Base-by-base conservation (phyloP, 2,329 filamentous ascomycete genomes). In the Aspergillus pseudoterreus region DNA sequence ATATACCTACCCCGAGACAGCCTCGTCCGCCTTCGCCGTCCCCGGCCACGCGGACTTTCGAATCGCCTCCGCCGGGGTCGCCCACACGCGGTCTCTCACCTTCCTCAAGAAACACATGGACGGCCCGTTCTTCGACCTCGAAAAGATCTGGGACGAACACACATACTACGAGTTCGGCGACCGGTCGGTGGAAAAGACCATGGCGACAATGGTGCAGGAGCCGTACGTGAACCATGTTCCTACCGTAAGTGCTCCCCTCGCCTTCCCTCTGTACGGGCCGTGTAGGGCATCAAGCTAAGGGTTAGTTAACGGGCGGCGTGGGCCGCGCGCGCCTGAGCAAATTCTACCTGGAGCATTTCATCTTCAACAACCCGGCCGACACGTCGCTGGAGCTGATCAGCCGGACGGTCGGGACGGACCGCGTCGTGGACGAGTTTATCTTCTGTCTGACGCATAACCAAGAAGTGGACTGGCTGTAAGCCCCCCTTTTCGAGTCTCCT, bases 201-300 rank as follows among this genome's bases (percentile, higher is more conserved):
- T 92, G 87, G 78, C 77, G n/a, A 91, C 87, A 0, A 91, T 92
- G 87, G 86, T 90, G 1, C 77, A 84, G 44, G 83, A 90, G 65
- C 88, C 87, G 1, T 90, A 91, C 61, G 87, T 92, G 1, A 91
- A 91, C 63, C 86, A 91, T 63, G 76, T 90, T 2, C 85, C 87
- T 0, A 90, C 86, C 0, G 77, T 84, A 61, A 74, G 78, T 27
- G 2, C 4, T 27, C 6, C 41, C 2, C 3, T 41, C 21, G 17
- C 17, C 22, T 15, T 11, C n/a, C 17, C 6, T 10, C 12, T 10
- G 24, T 30, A 30, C 8, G 27, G 27, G 6, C 9, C 3, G 8
- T 30, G 19, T 43, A 35, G 44, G 19, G 12, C 14, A 22, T n/a
- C 5, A 17, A 39, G 3, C 21, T 50, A 12, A 52, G 32, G 17